Base-by-base conservation (phyloP, 2,329 filamentous ascomycete species). In the Scedosporium dehoogii region DNA sequence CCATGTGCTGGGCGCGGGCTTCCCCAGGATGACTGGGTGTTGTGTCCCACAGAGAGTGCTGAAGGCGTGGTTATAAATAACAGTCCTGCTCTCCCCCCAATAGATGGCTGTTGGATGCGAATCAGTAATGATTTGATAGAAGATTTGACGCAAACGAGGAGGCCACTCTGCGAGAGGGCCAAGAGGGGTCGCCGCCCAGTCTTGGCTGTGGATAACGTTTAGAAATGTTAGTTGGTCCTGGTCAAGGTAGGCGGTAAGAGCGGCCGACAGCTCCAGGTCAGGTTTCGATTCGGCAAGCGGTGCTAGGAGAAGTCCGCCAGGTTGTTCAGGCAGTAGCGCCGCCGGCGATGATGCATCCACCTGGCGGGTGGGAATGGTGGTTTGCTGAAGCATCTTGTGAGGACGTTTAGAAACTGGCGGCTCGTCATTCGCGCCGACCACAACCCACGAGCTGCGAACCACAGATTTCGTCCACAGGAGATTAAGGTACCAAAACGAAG, bases 1-100 rank as follows among this genome's bases (percentile, higher is more conserved):
- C 86, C 86, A 90, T 3, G 83, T 81, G 46, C 85, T 78, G 27
- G 77, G 76, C 64, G 88, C 73, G 27, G 78, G 79, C 68, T 82
- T 81, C 1, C 87, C 87, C 72, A 90, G 81, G 10, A 89, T 72
- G 2, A 68, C 68, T 1, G 87, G 87, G 68, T 90, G 87, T 63
- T 85, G 86, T 62, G 85, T 79, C 12, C 85, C 86, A 59, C 85
- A 85, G 18, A 88, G 77, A 63, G 81, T 74, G 63, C 83, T 79
- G 67, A 87, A 88, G 0, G 85, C 82, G 69, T 88, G 85, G 65
- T 89, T 89, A 72, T 89, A 89, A 3, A 89, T 82, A 6, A 84
- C 83, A 23, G 85, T 79, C 57, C 84, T 77, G 41, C 87, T 79
- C 2, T 79, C 75, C 1, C 85, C 85, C 85, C 85, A 88, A 67